A percentile compares a stretch with the other conserved stretches of the same genome.
These are phyloP conservation scores for Insectozyma bohioensis DNA, from an alignment of 1,139 yeast genomes.

Conservation along the genomic window DNA sequence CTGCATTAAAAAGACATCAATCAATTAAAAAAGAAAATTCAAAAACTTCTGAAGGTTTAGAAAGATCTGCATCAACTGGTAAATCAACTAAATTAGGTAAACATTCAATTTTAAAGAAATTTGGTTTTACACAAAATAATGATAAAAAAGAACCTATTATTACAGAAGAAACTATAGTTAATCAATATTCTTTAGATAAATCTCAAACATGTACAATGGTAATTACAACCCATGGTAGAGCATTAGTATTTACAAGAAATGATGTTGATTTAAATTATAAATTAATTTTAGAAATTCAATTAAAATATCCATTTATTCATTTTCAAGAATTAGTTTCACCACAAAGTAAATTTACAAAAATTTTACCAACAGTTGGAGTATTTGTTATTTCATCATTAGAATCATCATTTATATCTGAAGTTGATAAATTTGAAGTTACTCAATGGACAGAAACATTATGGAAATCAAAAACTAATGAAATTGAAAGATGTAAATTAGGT, in stretches of 20 bases:
- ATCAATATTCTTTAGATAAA: conserved; percentile 33
- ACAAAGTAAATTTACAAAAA: conserved; percentile 28
- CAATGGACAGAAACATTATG: conserved; percentile 59
- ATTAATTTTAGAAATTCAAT: conserved; percentile 48
- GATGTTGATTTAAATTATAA: conserved; percentile 32
- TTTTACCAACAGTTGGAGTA: conserved; percentile 42
- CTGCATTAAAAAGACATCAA: conserved; percentile 13
- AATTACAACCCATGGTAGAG: conserved; percentile 58
- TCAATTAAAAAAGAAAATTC: conserved; percentile 11
- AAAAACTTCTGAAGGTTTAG: conserved; percentile 9
- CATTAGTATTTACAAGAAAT: conserved; percentile 44
- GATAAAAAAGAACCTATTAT: conserved; percentile 14
- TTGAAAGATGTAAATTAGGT: conserved; percentile 41
- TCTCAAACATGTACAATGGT: conserved; percentile 47
- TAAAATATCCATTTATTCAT: conserved; percentile 47
- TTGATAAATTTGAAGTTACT: conserved; percentile 51
- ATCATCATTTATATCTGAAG: conserved; percentile 55
- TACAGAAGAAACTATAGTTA: conserved; percentile 17
- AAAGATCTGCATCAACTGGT: conserved; percentile 10
- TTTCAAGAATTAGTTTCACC: conserved; percentile 53
- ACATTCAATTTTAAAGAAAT: conserved; percentile 30
- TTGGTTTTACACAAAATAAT: conserved; percentile 22
- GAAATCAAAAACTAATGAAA: conserved; percentile 46
- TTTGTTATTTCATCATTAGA: conserved; percentile 54
- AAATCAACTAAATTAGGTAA: conserved; percentile 8